phyloP scores from a whole-genome alignment of 139 green algal species.

The Chlamydomonas sphaeroides region DNA sequence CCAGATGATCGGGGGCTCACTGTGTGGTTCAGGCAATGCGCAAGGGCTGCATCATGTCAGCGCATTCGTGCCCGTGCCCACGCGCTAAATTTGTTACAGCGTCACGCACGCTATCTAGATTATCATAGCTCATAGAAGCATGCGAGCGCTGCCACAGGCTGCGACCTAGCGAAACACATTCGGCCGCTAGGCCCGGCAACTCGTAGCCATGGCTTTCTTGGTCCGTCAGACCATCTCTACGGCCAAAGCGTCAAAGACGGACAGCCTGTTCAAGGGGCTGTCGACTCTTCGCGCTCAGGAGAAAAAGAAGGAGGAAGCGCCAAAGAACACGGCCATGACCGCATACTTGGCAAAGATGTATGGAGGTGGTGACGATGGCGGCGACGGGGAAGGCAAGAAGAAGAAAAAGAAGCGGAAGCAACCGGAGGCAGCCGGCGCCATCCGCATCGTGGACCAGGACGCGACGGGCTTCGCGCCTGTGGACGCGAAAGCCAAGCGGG shows the following conservation, averaged over 20 bases:
- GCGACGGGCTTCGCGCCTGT: background rate
- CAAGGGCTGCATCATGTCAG: no score
- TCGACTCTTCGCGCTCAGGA: slow-evolving; percentile 54
- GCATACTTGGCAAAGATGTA: slow-evolving; percentile 63
- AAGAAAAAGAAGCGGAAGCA: slow-evolving; percentile 72
- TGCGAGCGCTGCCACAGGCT: background rate
- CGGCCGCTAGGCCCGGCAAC: no score
- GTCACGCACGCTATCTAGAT: no score
- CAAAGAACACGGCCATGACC: slow-evolving; percentile 44
- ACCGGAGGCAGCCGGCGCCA: slow-evolving; percentile 18
- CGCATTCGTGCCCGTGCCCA: no score
- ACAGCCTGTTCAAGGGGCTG: slow-evolving; percentile 54
- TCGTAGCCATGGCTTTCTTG: slow-evolving; percentile 13
- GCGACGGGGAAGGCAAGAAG: slow-evolving; percentile 1
- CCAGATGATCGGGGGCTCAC: no score
- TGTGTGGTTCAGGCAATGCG: no score
- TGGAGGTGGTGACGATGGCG: slow-evolving; percentile 14
- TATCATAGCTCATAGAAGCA: no score
- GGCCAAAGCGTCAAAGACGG: background rate
- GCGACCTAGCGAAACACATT: no score
- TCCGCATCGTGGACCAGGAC: slow-evolving; percentile 78
- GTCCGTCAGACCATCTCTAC: slow-evolving; percentile 4
- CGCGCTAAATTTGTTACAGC: no score
- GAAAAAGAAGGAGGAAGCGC: slow-evolving; percentile 44
- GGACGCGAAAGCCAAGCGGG: background rate